These are phyloP conservation scores for Magnaporthiopsis rhizophila DNA, from an alignment of 2,329 filamentous ascomycete genomes.

Conservation along the genomic window DNA sequence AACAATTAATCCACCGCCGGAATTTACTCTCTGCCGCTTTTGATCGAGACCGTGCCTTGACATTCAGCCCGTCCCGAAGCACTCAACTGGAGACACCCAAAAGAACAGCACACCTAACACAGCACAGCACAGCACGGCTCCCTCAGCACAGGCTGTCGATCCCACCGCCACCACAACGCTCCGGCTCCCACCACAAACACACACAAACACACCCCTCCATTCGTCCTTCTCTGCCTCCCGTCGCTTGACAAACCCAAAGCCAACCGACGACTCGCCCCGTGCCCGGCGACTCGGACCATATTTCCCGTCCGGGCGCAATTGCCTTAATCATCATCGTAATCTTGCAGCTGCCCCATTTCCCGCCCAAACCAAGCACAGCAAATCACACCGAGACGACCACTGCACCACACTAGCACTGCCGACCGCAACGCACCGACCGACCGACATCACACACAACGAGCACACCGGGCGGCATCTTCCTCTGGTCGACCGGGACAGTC, in stretches of 20 bases:
- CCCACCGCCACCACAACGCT: neutral
- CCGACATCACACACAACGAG: too few species aligned
- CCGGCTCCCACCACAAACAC: neutral
- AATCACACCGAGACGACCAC: neutral
- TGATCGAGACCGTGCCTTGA: too few species aligned
- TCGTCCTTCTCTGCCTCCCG: neutral
- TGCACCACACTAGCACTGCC: neutral
- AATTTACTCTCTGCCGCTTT: neutral
- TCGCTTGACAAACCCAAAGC: neutral
- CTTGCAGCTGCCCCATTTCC: neutral
- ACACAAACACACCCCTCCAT: neutral
- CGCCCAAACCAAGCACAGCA: neutral
- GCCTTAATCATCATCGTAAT: neutral
- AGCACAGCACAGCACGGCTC: neutral
- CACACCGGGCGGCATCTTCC: neutral
- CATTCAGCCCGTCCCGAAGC: too few species aligned
- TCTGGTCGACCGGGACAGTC: neutral
- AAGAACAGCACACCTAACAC: too few species aligned
- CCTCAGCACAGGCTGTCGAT: neutral
- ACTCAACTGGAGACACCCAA: too few species aligned
- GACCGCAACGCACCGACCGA: neutral
- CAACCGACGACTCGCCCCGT: neutral
- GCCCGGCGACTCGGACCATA: neutral
- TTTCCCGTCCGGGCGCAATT: neutral
- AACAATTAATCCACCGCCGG: neutral